A percentile compares a stretch with the other conserved stretches of the same genome.
phyloP scores from a whole-genome alignment of 768 basidiomycete genomes.

The Russula ochroleuca region DNA sequence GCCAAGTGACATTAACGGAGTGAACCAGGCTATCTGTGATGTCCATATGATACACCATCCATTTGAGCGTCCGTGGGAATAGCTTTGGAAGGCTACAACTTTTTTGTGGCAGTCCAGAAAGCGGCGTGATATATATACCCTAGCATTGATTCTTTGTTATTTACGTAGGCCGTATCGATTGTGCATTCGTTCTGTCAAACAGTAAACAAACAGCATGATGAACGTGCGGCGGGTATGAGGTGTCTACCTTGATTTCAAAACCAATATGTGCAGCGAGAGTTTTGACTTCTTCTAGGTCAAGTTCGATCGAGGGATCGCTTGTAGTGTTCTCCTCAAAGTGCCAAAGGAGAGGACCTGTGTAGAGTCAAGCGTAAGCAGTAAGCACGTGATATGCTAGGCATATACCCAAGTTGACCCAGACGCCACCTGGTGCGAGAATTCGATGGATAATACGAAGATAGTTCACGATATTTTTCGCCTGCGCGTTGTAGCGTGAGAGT shows the following conservation, averaged over 20 bases:
- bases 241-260: conserved; percentile 72
- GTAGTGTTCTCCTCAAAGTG: conserved; percentile 89
- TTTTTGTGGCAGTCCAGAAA: conserved; percentile 75
- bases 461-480: conserved; percentile 90
- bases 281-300: conserved; percentile 88
- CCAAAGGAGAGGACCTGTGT: conserved; percentile 85
- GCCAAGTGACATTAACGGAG: neutral
- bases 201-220: conserved; percentile 7
- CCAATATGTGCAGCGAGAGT: conserved; percentile 66
- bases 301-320: conserved; percentile 79
- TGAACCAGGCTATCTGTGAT: neutral
- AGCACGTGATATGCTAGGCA: neutral
- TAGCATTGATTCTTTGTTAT: conserved; percentile 75
- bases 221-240: neutral
- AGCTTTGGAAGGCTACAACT: conserved; percentile 4
- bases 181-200: conserved; percentile 67
- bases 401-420: conserved; percentile 86
- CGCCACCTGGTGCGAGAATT: conserved; percentile 78
- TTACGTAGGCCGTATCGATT: conserved; percentile 83
- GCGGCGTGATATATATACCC: conserved; percentile 78
- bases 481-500: neutral
- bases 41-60: neutral
- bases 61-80: neutral
- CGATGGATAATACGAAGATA: conserved; percentile 84
- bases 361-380: neutral